Evolutionary conservation across 2,329 filamentous ascomycete species (phyloP).

Genomic region (Pseudogymnoascus sp.): DNA sequence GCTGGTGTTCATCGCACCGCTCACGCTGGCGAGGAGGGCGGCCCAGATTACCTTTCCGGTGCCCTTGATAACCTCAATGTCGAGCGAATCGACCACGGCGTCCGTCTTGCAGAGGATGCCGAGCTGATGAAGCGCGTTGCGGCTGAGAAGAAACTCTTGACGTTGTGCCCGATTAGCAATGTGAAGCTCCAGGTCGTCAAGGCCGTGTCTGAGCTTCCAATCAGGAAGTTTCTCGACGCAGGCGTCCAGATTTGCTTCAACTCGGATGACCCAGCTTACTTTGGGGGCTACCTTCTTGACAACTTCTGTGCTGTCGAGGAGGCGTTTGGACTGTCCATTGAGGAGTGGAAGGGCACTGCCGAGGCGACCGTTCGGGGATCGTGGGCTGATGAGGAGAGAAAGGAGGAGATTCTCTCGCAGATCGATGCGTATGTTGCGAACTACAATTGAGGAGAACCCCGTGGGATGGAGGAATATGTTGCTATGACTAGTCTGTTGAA

Average conservation of each 20-base stretch:
- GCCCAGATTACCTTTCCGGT: constrained; percentile 53
- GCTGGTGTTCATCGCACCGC: constrained; percentile 55
- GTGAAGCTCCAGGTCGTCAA: constrained; percentile 43
- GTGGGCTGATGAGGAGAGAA: constrained; percentile 58
- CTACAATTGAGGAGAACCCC: constrained; percentile 14
- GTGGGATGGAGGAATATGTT: not conserved
- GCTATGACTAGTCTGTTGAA: not conserved
- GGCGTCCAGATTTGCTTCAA: constrained; percentile 40
- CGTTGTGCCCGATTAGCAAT: constrained; percentile 67
- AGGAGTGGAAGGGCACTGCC: constrained; percentile 60
- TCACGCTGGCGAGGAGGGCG: constrained; percentile 69
- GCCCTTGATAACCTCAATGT: constrained; percentile 55
- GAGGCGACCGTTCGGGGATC: constrained; percentile 55
- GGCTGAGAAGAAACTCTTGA: constrained; percentile 49
- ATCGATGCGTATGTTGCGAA: constrained; percentile 30
- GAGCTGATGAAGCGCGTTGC: constrained; percentile 51
- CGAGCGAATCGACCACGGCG: constrained; percentile 66
- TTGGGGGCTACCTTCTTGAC: constrained; percentile 65
- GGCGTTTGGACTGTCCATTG: constrained; percentile 50
- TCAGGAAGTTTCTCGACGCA: constrained; percentile 34
- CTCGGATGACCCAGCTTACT: constrained; percentile 44
- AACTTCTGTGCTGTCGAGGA: constrained; percentile 72
- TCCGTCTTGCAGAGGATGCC: constrained; percentile 52
- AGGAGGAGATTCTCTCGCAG: constrained; percentile 45
- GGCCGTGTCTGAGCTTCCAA: constrained; percentile 35